A percentile compares a stretch with the other conserved stretches of the same genome.
Evolutionary conservation across 345 rosid species (phyloP).

Genomic region (Eucalyptus albens): DNA sequence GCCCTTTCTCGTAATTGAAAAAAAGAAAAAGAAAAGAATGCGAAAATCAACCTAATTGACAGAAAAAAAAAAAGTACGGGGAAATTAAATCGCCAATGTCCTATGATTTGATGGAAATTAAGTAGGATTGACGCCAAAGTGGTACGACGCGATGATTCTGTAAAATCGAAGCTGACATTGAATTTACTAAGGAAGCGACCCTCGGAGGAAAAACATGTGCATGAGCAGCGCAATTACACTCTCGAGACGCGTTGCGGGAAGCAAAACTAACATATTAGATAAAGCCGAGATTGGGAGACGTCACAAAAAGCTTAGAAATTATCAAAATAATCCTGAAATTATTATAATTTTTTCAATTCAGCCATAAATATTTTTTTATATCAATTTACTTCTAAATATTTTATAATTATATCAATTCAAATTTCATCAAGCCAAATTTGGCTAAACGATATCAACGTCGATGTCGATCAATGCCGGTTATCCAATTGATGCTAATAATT

Average conservation of each 20-base stretch:
- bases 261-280: neutral
- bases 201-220: neutral
- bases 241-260: neutral
- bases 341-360: no score
- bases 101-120: neutral
- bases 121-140: neutral
- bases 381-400: no score
- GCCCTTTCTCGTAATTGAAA: neutral
- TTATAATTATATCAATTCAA: no score
- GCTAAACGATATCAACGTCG: fast-evolving
- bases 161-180: neutral
- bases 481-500: fast-evolving
- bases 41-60: neutral
- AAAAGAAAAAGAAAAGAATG: neutral
- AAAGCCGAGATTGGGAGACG: neutral
- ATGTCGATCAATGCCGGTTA: fast-evolving
- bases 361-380: no score
- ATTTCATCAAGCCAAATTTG: fast-evolving
- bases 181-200: neutral
- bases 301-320: neutral
- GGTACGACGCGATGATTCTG: neutral
- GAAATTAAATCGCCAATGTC: neutral
- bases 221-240: neutral
- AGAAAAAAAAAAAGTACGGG: neutral
- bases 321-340: no score